Base-by-base conservation (phyloP, 2,329 filamentous ascomycete genomes). In the Corinectria fuckeliana region DNA sequence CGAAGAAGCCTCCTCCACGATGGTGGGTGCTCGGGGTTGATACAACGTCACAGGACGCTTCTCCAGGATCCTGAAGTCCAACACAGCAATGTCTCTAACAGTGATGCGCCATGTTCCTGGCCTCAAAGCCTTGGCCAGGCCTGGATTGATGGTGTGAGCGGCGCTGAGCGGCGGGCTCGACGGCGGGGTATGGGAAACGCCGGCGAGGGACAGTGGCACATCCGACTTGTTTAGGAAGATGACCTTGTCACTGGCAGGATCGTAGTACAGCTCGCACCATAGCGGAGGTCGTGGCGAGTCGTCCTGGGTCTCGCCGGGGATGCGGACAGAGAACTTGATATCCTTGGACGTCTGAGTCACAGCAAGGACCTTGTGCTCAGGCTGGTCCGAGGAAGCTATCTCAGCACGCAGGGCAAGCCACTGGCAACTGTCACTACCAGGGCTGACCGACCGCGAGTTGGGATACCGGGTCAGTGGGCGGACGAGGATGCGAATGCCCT, bases 181-280 rank as follows among this genome's bases (percentile, higher is more conserved):
- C 14, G 72, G 63, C 3, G 76, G 73, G 26, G 74, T 72, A 56
- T 78, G 74, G 18, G 81, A 82, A 51, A 81, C 68, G 51, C 80
- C 77, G 18, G 78, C 77, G 26, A 87, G 75, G 21, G 75, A 75
- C 53, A 87, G 81, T 41, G 84, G 84, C 2, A 81, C 76, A 34
- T 86, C 81, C 14, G 84, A 85, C 57, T 77, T 79, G 71, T 86
- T 87, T 50, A 81, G 71, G 23, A 87, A 78, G 58, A 87, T 84
- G 65, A 85, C 79, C 70, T 82, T 81, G 69, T 87, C 84, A 73
- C 84, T 85, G 62, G 80, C 76, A 14, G 85, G 84, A 70, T 87
- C 82, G 64, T 86, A 87, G 66, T 86, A 87, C 32, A 87, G 75
- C 70, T 86, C 83, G 70, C 83, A 86, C 82, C 82, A 85, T n/a